Conservation (phyloP, 768 basidiomycete genomes). For the Rickenella mellea region DNA sequence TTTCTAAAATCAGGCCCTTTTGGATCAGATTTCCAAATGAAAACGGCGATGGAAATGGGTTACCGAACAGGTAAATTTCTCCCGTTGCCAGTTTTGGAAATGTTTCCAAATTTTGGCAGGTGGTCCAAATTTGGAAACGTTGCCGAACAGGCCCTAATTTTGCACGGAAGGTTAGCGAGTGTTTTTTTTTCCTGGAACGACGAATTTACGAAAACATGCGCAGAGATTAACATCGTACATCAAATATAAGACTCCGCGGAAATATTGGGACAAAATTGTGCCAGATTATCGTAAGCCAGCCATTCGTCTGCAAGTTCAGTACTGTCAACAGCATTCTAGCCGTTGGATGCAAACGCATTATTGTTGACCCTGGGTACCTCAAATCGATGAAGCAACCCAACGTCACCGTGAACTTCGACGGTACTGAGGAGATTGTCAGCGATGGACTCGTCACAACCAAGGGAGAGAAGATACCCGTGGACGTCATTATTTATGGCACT, state of each 20-base stretch:
- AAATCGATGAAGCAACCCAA: conserved; percentile 42
- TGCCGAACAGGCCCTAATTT: too few species aligned
- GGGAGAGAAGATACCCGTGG: conserved; percentile 39
- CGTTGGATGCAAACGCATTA: conserved; percentile 55
- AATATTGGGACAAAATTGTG: conserved; percentile 35
- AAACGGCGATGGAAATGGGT: too few species aligned
- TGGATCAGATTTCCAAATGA: too few species aligned
- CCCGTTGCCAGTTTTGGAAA: too few species aligned
- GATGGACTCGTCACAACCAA: conserved; percentile 40
- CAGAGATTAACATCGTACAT: conserved; percentile 35
- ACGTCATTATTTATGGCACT: conserved; percentile 50
- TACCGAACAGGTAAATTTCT: too few species aligned
- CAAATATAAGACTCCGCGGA: conserved; percentile 35
- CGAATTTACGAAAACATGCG: neutral
- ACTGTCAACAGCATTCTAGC: conserved; percentile 20
- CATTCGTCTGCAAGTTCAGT: neutral
- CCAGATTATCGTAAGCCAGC: conserved; percentile 41
- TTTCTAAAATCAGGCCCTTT: too few species aligned
- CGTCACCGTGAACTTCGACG: conserved; percentile 39
- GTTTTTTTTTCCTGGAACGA: neutral
- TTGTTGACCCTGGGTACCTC: conserved; percentile 52
- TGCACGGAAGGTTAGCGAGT: neutral
- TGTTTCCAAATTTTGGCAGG: too few species aligned
- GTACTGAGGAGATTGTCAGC: conserved; percentile 37
- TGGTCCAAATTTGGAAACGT: too few species aligned